phyloP scores from a whole-genome alignment of 345 rosid species.

The Hypericum androsaemum region DNA sequence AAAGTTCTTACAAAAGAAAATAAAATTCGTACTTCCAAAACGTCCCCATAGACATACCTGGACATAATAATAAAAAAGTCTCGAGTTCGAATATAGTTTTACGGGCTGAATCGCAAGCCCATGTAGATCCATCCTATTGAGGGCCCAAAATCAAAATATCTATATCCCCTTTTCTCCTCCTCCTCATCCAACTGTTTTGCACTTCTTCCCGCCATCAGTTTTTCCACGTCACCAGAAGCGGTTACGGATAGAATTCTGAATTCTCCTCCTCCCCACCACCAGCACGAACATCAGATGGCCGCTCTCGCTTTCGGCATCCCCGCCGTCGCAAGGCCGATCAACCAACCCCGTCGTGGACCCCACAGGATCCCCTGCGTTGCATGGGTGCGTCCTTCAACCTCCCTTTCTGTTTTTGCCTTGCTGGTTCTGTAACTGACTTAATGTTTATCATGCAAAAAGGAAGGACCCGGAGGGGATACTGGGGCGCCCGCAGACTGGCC shows the following conservation, averaged over 20 bases:
- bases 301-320: constrained; percentile 38
- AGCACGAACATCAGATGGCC: constrained; percentile 31
- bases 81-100: no score
- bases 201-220: constrained; percentile 5
- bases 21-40: no score
- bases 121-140: no score
- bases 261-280: background rate
- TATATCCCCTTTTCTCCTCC: no score
- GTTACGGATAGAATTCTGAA: background rate
- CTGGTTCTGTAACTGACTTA: background rate
- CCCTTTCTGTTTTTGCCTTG: background rate
- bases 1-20: no score
- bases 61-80: no score
- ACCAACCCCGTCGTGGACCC: constrained; percentile 7
- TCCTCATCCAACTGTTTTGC: background rate
- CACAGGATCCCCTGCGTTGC: constrained; percentile 41
- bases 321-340: constrained; percentile 15
- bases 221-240: background rate
- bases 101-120: no score
- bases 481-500: constrained; percentile 65
- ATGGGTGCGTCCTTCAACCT: constrained; percentile 38
- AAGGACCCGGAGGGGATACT: constrained; percentile 83
- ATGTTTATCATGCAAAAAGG: constrained; percentile 5
- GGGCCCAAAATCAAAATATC: no score
- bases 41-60: no score